These are phyloP conservation scores for Didymella arachidicola DNA, from an alignment of 2,329 filamentous ascomycete species.

Conservation along the genomic window DNA sequence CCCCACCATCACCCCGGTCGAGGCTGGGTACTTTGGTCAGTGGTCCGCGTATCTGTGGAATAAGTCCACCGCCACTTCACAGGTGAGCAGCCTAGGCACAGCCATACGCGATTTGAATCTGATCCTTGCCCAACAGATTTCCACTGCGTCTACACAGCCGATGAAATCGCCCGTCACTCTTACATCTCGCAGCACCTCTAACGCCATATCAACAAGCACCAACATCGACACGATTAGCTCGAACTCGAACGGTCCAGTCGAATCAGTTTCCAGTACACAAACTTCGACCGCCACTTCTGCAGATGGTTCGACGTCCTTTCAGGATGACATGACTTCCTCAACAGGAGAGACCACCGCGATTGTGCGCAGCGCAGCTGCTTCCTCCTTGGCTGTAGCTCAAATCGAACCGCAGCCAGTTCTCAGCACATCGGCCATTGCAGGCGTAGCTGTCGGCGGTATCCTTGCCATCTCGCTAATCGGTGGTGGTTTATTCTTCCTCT, in stretches of 20 bases:
- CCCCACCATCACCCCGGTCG: not conserved
- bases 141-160: not conserved
- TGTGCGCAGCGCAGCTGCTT: not conserved
- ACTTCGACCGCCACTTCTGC: not conserved
- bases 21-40: constrained; percentile 3
- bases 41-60: not conserved
- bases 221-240: not conserved
- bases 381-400: not conserved
- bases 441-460: constrained; percentile 27
- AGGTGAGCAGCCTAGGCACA: not conserved
- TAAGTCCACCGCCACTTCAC: not conserved
- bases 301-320: not conserved
- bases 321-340: not conserved
- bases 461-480: constrained; percentile 19
- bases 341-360: not conserved
- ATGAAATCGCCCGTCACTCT: not conserved
- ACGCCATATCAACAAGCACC: not conserved
- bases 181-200: not conserved
- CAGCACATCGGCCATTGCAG: constrained; percentile 26
- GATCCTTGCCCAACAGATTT: not conserved
- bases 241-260: not conserved
- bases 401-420: not conserved
- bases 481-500: constrained; percentile 20
- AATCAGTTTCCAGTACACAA: not conserved
- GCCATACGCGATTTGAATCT: no score